Conservation (phyloP, 2,329 filamentous ascomycete species). For the Bipolaris zeicola region DNA sequence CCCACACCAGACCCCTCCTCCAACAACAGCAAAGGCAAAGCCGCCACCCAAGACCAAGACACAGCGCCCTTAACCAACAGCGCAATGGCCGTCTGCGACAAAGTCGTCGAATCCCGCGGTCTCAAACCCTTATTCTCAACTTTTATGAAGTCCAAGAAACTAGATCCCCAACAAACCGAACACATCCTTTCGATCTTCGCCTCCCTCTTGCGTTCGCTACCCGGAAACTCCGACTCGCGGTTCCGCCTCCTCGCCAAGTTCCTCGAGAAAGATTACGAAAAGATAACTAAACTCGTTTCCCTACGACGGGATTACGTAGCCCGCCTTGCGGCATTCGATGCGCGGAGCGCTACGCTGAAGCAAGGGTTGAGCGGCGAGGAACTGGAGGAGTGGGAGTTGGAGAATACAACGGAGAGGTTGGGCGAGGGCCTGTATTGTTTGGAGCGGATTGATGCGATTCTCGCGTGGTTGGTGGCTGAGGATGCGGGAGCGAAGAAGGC, state of each 20-base stretch:
- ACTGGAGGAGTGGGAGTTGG: constrained; percentile 65
- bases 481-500: constrained; percentile 74
- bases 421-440: constrained; percentile 85
- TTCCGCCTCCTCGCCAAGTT: constrained; percentile 92
- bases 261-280: constrained; percentile 91
- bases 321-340: constrained; percentile 66
- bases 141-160: constrained; percentile 69
- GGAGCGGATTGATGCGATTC: constrained; percentile 80
- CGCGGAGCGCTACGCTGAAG: constrained; percentile 65
- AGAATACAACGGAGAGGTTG: constrained; percentile 75
- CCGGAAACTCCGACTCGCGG: constrained; percentile 75
- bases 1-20: constrained; percentile 11
- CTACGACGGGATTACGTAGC: constrained; percentile 73
- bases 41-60: constrained; percentile 4
- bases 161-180: constrained; percentile 70
- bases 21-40: constrained; percentile 24
- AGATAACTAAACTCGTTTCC: constrained; percentile 73
- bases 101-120: constrained; percentile 80
- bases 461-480: constrained; percentile 92
- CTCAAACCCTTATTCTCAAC: constrained; percentile 83
- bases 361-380: constrained; percentile 62
- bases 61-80: constrained; percentile 25
- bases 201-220: constrained; percentile 78
- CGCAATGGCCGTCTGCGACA: constrained; percentile 71
- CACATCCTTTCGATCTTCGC: constrained; percentile 86